Percentiles rank a stretch among this genome's conserved stretches.
phyloP scores from a whole-genome alignment of 805 yeast genomes.

The Saturnispora sekii region DNA sequence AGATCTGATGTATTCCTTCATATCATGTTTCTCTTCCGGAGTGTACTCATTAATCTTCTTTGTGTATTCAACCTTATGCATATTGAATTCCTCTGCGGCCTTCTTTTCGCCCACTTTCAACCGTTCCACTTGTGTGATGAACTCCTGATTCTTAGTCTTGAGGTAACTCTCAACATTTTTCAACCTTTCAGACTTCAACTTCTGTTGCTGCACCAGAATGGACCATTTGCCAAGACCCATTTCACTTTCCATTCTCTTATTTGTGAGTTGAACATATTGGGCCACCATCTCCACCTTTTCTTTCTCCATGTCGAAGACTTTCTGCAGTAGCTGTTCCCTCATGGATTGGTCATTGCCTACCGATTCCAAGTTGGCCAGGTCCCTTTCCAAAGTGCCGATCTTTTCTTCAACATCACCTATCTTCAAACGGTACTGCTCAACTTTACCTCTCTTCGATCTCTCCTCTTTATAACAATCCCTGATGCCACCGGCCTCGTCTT shows the following conservation, averaged over 20 bases:
- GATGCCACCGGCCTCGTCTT: constrained; percentile 9
- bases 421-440: constrained; percentile 4
- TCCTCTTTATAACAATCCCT: not conserved
- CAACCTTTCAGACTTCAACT: not conserved
- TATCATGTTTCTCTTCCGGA: constrained; percentile 32
- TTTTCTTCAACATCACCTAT: not conserved
- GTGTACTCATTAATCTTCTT: constrained; percentile 27
- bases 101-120: not conserved
- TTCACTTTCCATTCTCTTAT: not conserved
- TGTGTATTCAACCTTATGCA: constrained; percentile 17
- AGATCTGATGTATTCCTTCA: constrained; percentile 26
- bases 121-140: not conserved
- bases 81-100: constrained; percentile 1
- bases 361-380: not conserved
- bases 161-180: not conserved
- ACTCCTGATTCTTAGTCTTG: not conserved
- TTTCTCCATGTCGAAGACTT: not conserved
- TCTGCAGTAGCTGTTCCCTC: not conserved
- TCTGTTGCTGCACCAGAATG: not conserved
- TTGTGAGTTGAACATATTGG: not conserved
- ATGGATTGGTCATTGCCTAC: not conserved
- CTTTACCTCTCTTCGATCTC: constrained; percentile 1
- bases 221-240: not conserved
- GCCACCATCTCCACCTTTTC: not conserved
- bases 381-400: not conserved